Conservation (phyloP, 441 rosid genomes). For the Erodium moschatum region DNA sequence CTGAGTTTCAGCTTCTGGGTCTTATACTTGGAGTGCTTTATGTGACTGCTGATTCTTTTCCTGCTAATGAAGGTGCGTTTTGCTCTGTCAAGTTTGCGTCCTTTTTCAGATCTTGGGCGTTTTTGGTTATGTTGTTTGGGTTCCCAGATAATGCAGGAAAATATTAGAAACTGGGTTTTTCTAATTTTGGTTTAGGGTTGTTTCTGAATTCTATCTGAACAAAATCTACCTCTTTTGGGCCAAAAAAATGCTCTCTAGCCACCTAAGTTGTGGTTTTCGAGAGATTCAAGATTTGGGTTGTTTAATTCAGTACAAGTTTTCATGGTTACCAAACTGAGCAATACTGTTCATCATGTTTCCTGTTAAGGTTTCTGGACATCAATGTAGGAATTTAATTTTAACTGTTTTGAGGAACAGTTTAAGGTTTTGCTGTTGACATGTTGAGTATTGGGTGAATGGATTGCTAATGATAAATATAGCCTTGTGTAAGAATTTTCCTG, state of each 20-base stretch:
- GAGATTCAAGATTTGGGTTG: neutral
- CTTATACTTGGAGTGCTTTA: slow-evolving; percentile 35
- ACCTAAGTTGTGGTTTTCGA: neutral
- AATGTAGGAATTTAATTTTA: neutral
- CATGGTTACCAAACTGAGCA: too few relatives aligned
- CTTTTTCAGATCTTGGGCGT: slow-evolving; percentile 48
- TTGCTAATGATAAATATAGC: slow-evolving; percentile 7
- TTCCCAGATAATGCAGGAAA: slow-evolving; percentile 20
- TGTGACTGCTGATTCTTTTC: slow-evolving; percentile 41
- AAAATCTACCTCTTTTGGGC: neutral
- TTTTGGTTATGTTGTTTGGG: neutral
- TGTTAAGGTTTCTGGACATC: slow-evolving; percentile 12
- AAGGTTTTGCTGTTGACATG: slow-evolving; percentile 7
- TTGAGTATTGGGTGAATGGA: neutral
- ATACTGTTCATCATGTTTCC: neutral
- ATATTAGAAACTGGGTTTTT: slow-evolving; percentile 1
- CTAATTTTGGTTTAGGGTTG: neutral
- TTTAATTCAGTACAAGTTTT: too few relatives aligned
- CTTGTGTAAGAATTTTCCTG: slow-evolving; percentile 14
- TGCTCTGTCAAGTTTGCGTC: neutral
- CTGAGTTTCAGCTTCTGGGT: slow-evolving; percentile 37
- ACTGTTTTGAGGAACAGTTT: neutral
- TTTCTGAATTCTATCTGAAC: slow-evolving; percentile 7
- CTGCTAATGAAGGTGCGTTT: slow-evolving; percentile 56
- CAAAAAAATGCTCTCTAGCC: neutral